Base-by-base conservation (phyloP, 139 green algal genomes). In the Auxenochlorella pyrenoidosa region DNA sequence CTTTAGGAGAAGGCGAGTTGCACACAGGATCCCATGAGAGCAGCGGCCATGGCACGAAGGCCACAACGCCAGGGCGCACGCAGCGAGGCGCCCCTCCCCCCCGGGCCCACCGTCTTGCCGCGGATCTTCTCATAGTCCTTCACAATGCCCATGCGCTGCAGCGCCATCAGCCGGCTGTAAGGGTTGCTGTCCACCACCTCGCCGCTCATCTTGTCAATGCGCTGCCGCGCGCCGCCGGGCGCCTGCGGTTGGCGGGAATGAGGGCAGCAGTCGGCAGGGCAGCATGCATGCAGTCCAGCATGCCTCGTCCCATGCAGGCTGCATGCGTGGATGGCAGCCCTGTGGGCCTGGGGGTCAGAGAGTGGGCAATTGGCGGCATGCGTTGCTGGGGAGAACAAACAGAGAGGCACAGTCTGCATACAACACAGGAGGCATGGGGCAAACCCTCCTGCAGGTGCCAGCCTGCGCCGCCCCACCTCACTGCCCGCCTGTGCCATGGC, bases 91-190 rank as follows among this genome's bases (percentile, higher is more conserved):
- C 30, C 5, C 5, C 78, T 72, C 18, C 18, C 60, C 0, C 34
- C 19, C n/a, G 38, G 4, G 19, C 80, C 22, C 80, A 85, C 80
- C 80, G 80, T 85, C 80, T 85, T 85, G 63, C 41, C 65, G 16
- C 80, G 63, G 63, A 85, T 85, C n/a, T 72, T 19, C 87, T 98
- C 92, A 68, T 99, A 99, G 90, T 99, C 93, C 84, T 97, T 88
- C 0, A 99, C 97, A 41, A 99, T 97, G 47, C 97, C 97, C 97
- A 99, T 99, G 51, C 95, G 95, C 93, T 99, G 95, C 88, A 99
- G 91, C 21, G 96, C 96, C 96, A 99, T 98, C 34, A 98, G 91
- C 5, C 96, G 90, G 86, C 92, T 96, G 95, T 98, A 98, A 0
- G 96, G 96, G 89, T 98, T 98, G 85, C 81, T 92, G 89, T 98